phyloP scores from a whole-genome alignment of 164 flowering plant genomes.

The Annona cherimola region DNA sequence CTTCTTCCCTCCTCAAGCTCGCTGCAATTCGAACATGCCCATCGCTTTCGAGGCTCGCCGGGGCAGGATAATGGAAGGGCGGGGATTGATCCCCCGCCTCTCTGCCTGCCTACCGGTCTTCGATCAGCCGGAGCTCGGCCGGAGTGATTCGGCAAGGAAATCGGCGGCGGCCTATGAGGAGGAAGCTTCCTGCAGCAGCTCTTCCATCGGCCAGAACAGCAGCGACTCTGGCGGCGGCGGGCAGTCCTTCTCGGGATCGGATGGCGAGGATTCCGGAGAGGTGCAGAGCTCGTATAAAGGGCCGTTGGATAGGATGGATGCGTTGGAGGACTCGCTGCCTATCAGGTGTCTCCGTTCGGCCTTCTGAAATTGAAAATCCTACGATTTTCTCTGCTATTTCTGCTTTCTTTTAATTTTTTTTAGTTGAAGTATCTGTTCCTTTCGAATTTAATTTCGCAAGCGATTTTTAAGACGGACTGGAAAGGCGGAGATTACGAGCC shows the following conservation, averaged over 20 bases:
- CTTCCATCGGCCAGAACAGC: slow-evolving; percentile 62
- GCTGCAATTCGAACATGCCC: slow-evolving; percentile 19
- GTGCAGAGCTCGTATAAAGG: slow-evolving; percentile 65
- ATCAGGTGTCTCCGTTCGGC: slow-evolving; percentile 31
- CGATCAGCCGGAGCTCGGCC: slow-evolving; percentile 20
- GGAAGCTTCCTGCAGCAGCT: slow-evolving; percentile 29
- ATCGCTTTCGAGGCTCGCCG: slow-evolving; percentile 28
- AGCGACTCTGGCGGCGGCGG: slow-evolving; percentile 22
- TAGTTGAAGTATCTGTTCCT: not conserved
- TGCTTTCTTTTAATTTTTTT: not conserved
- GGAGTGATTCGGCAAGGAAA: not conserved
- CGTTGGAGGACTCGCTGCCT: slow-evolving; percentile 63
- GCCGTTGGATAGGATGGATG: slow-evolving; percentile 60
- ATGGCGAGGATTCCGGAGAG: slow-evolving; percentile 36
- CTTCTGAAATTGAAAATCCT: not conserved
- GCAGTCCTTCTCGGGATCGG: slow-evolving; percentile 11
- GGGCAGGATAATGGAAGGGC: slow-evolving; percentile 16
- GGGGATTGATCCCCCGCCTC: slow-evolving; percentile 23
- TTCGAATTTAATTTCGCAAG: too few relatives aligned
- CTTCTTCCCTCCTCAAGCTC: not conserved
- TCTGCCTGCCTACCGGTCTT: slow-evolving; percentile 14
- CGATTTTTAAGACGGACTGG: not conserved
- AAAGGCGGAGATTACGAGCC: not conserved
- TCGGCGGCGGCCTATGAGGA: slow-evolving; percentile 9
- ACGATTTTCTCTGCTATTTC: not conserved